A percentile compares a stretch with the other conserved stretches of the same genome.
Conservation (phyloP, 2,329 filamentous ascomycete genomes). For the Fusarium foetens region DNA sequence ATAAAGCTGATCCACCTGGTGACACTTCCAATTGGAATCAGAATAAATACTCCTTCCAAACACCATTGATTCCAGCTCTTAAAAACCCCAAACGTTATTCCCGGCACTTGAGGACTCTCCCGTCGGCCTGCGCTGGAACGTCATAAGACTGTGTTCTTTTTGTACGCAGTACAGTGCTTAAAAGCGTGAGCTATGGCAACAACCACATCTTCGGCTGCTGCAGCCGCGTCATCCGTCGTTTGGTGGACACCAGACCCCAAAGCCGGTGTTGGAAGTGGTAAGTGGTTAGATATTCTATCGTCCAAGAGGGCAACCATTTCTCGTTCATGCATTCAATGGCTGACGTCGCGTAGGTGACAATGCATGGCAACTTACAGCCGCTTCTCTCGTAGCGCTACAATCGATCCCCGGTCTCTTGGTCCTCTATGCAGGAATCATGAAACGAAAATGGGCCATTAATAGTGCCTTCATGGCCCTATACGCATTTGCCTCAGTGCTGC, state of each 20-base stretch:
- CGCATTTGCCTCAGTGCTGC: not conserved
- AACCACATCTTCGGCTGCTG: not conserved
- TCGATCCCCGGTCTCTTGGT: not conserved
- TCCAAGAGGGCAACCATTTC: not conserved
- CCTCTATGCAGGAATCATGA: not conserved
- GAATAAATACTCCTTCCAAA: not conserved
- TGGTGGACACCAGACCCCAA: conserved; percentile 2
- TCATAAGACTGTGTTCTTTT: too few relatives aligned
- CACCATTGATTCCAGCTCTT: accelerated
- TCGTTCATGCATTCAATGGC: accelerated
- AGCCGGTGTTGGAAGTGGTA: not conserved
- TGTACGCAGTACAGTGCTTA: not conserved
- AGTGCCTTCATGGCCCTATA: not conserved
- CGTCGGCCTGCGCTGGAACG: not conserved
- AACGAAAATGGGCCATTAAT: not conserved
- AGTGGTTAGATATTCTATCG: accelerated
- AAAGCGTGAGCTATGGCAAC: not conserved
- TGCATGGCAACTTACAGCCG: not conserved
- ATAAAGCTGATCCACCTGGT: not conserved
- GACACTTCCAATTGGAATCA: too few relatives aligned
- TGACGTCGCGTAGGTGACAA: not conserved
- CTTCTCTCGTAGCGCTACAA: not conserved
- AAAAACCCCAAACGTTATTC: not conserved
- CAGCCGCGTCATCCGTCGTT: not conserved
- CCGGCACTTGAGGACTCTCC: not conserved